phyloP scores from a whole-genome alignment of 331 rosid genomes.

The Stylosanthes scabra region DNA sequence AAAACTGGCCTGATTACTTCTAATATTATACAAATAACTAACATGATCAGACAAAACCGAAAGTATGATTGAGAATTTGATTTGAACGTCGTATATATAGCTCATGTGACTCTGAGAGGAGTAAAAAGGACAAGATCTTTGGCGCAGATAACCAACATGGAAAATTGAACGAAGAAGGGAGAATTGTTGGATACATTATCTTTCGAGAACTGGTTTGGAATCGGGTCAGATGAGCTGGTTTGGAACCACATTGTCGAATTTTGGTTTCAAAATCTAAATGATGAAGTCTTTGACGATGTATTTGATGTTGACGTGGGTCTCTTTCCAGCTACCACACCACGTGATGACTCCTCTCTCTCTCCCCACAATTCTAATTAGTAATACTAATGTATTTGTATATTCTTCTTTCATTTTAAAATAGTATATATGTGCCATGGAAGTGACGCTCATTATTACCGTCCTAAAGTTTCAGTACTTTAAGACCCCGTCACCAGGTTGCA shows the following conservation, averaged over 20 bases:
- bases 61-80: slow-evolving; percentile 18
- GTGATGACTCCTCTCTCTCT: slow-evolving; percentile 47
- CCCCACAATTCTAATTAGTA: slow-evolving; percentile 1
- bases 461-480: slow-evolving; percentile 27
- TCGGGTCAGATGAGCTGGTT: neutral
- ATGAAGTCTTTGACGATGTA: slow-evolving; percentile 53
- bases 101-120: slow-evolving; percentile 39
- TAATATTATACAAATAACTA: no score
- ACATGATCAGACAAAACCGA: no score
- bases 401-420: no score
- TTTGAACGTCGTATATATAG: slow-evolving; percentile 7
- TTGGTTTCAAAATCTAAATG: slow-evolving; percentile 57
- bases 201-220: neutral
- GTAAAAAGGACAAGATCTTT: slow-evolving; percentile 21
- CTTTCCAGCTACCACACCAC: slow-evolving; percentile 53
- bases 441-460: slow-evolving; percentile 37
- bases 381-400: no score
- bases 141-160: slow-evolving; percentile 16
- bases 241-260: slow-evolving; percentile 9
- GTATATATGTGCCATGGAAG: slow-evolving; percentile 34
- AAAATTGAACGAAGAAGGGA: neutral
- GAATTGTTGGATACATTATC: neutral
- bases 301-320: slow-evolving; percentile 50
- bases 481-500: slow-evolving; percentile 2
- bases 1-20: no score